These are phyloP conservation scores for Verticillium isaacii DNA, from an alignment of 2,329 filamentous ascomycete species.

Conservation along the genomic window DNA sequence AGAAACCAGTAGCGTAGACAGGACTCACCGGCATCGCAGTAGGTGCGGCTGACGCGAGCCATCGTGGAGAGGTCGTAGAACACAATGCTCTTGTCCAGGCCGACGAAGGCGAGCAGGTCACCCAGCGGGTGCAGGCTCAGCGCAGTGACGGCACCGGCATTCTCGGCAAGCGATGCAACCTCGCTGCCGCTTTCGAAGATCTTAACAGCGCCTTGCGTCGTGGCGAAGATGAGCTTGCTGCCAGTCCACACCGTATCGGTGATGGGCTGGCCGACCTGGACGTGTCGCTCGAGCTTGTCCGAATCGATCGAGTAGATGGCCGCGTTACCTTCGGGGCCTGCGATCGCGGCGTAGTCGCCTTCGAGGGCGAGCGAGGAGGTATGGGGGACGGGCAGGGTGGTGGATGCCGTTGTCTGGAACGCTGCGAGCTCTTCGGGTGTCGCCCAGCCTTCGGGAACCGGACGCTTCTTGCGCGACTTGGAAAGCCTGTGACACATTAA, in stretches of 20 bases:
- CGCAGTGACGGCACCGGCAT: constrained; percentile 75
- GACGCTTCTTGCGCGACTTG: constrained; percentile 83
- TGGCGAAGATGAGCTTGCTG: constrained; percentile 66
- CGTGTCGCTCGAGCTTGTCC: constrained; percentile 60
- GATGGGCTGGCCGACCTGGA: constrained; percentile 64
- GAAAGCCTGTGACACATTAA: constrained; percentile 56
- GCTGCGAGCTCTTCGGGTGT: constrained; percentile 63
- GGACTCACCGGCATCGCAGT: constrained; percentile 70
- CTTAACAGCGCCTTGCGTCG: constrained; percentile 72
- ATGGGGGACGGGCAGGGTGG: constrained; percentile 40
- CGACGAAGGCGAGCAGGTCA: constrained; percentile 79
- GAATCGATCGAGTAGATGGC: constrained; percentile 71
- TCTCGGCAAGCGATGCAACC: constrained; percentile 67
- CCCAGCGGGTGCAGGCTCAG: constrained; percentile 80
- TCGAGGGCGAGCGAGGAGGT: constrained; percentile 45
- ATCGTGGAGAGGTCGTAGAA: constrained; percentile 74
- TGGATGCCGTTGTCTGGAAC: constrained; percentile 40
- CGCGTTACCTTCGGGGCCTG: constrained; percentile 68
- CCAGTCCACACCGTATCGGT: constrained; percentile 63
- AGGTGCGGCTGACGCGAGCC: constrained; percentile 71
- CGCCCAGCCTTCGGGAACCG: constrained; percentile 80
- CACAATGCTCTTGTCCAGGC: constrained; percentile 86
- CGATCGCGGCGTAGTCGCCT: constrained; percentile 66
- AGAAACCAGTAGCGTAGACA: background rate
- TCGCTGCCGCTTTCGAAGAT: constrained; percentile 70